phyloP scores from a whole-genome alignment of 2,329 filamentous ascomycete species.

The Ceratocystis ficicola region DNA sequence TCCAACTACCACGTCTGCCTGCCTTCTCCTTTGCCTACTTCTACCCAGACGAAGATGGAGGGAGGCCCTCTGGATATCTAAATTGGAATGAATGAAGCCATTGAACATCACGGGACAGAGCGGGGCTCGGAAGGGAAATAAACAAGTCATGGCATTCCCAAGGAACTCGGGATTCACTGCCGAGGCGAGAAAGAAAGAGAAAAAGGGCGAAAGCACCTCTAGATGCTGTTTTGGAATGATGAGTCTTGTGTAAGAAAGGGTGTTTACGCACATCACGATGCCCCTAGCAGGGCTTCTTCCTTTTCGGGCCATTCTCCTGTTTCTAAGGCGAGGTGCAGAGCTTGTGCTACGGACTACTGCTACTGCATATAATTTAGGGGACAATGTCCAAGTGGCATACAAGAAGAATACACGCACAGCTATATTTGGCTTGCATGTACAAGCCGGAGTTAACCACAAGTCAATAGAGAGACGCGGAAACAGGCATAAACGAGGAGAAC shows the following conservation, averaged over 20 bases:
- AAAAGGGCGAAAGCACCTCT: not conserved
- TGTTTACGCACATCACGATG: too few species aligned
- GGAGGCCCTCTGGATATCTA: not conserved
- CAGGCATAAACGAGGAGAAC: not conserved
- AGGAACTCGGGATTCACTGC: not conserved
- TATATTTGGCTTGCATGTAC: not conserved
- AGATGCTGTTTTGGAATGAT: too few species aligned
- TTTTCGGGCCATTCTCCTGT: too few species aligned
- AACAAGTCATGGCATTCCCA: not conserved
- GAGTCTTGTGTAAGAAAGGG: too few species aligned
- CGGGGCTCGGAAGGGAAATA: not conserved
- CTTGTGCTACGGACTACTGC: not conserved
- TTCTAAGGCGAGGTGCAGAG: too few species aligned
- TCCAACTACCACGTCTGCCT: not conserved
- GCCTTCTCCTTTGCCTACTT: not conserved
- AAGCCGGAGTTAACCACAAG: not conserved
- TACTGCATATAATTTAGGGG: too few species aligned
- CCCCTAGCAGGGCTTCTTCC: too few species aligned
- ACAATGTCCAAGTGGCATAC: too few species aligned
- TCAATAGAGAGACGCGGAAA: not conserved
- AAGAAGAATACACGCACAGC: too few species aligned
- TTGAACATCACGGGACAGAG: not conserved
- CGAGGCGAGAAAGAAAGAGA: not conserved
- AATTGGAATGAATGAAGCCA: conserved; percentile 1
- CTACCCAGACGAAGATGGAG: not conserved